phyloP scores from a whole-genome alignment of 192 early-diverging fungal species.

The Linnemannia schmuckeri region DNA sequence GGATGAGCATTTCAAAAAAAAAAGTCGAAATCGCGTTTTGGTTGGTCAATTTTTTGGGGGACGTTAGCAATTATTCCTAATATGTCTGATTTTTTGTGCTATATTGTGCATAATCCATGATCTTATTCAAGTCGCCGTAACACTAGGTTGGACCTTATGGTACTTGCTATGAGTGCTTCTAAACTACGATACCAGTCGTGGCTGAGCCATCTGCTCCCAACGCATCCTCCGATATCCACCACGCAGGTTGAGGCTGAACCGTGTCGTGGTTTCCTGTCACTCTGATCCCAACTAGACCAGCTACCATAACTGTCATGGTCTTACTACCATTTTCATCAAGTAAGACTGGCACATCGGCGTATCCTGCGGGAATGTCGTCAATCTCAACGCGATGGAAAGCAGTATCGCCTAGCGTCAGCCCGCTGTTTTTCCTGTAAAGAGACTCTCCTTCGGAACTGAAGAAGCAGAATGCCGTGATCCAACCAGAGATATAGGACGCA shows the following conservation, averaged over 20 bases:
- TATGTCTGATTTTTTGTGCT: no score
- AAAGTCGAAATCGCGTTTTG: no score
- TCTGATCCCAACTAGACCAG: constrained; percentile 16
- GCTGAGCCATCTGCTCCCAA: neutral
- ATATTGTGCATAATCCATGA: no score
- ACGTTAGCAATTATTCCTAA: no score
- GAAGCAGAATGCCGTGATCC: constrained; percentile 25
- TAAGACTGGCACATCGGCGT: constrained; percentile 19
- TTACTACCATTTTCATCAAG: constrained; percentile 17
- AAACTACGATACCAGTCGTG: neutral
- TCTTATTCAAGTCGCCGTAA: no score
- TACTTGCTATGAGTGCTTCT: no score
- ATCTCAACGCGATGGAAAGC: constrained; percentile 14
- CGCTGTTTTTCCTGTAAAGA: neutral
- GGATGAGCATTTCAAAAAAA: no score
- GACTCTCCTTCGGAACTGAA: constrained; percentile 15
- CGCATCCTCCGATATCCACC: constrained; percentile 13
- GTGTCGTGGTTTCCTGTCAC: neutral
- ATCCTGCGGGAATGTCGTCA: constrained; percentile 7
- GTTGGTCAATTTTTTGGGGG: no score
- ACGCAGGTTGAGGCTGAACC: constrained; percentile 18
- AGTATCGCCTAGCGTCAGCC: constrained; percentile 5
- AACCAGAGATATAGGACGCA: constrained; percentile 16
- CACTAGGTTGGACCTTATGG: no score
- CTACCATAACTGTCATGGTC: constrained; percentile 11